Base-by-base conservation (phyloP, 1,284 basidiomycete species). In the Neolentinus lepideus region DNA sequence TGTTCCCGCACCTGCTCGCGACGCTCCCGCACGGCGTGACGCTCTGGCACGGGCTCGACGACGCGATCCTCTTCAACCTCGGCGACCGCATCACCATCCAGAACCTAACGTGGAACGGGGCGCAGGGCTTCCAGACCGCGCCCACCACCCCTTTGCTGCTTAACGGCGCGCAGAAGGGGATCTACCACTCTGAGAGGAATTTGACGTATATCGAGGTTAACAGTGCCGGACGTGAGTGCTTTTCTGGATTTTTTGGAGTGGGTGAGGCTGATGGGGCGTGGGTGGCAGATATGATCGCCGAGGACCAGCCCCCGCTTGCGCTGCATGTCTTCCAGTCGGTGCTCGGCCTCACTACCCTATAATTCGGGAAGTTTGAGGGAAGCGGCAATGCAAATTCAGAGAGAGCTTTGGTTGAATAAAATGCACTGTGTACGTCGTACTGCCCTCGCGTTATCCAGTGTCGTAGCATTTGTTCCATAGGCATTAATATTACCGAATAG, bases 41-140 rank as follows among this genome's bases (percentile, higher is more conserved):
- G n/a, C 56, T 57, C 26, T 61, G 58, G 57, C 55, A 59, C 33
- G 58, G 56, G 9, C 46, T 54, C 29, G 38, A 56, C 55, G 65
- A 66, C 55, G 58, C 58, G 35, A 57, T 65, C 46, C 59, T 66
- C 38, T 59, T 65, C 36, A 63, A 60, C 38, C 59, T 63, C 33
- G 63, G 63, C 9, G 63, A 62, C 8, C 60, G 66, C 9, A 58
- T 66, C 22, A 57, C 64, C 0, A 66, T 68, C 51, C 66, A 68
- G 60, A 66, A 66, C 56, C 61, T 66, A 60, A 67, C 66, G 10
- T 67, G 65, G 65, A 59, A 55, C 52, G 66, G 65, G 25, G 31
- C 36, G 3, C 56, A 55, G 54, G 59, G 59, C 11, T 60, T 60
- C 57, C 57, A 56, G 45, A 50, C 27, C 25, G 46, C 54, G 22